phyloP scores from a whole-genome alignment of 306 rosid genomes.

The Psophocarpus tetragonolobus region DNA sequence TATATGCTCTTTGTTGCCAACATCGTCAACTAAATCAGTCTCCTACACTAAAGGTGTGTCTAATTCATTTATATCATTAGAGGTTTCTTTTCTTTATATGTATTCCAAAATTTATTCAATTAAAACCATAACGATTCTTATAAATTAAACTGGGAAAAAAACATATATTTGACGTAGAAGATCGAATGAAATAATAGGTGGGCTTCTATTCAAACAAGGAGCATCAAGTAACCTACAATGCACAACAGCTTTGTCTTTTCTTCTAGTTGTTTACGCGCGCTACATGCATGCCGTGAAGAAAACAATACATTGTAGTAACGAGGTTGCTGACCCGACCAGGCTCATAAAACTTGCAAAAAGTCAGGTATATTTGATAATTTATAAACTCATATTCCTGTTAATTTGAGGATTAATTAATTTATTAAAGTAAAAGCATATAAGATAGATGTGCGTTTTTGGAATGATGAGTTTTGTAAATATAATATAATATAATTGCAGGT shows the following conservation, averaged over 20 bases:
- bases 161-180: too few relatives aligned
- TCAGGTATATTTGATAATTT: slow-evolving; percentile 26
- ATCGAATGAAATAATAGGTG: too few relatives aligned
- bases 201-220: slow-evolving; percentile 49
- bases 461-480: too few relatives aligned
- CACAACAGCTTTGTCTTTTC: slow-evolving; percentile 41
- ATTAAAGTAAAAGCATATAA: too few relatives aligned
- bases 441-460: too few relatives aligned
- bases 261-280: slow-evolving; percentile 45
- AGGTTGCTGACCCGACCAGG: background rate
- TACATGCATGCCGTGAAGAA: slow-evolving; percentile 14
- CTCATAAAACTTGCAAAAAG: slow-evolving; percentile 37
- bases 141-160: too few relatives aligned
- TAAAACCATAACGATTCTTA: too few relatives aligned
- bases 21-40: slow-evolving; percentile 40
- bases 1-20: slow-evolving; percentile 49
- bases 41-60: slow-evolving; percentile 41
- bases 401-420: too few relatives aligned
- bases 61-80: background rate
- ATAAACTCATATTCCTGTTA: too few relatives aligned
- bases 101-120: too few relatives aligned
- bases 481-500: too few relatives aligned
- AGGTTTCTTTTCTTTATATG: background rate
- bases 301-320: slow-evolving; percentile 23
- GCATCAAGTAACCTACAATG: slow-evolving; percentile 47